Conservation (phyloP, 176 grass and related monocot species). For the Oryza meridionalis region DNA sequence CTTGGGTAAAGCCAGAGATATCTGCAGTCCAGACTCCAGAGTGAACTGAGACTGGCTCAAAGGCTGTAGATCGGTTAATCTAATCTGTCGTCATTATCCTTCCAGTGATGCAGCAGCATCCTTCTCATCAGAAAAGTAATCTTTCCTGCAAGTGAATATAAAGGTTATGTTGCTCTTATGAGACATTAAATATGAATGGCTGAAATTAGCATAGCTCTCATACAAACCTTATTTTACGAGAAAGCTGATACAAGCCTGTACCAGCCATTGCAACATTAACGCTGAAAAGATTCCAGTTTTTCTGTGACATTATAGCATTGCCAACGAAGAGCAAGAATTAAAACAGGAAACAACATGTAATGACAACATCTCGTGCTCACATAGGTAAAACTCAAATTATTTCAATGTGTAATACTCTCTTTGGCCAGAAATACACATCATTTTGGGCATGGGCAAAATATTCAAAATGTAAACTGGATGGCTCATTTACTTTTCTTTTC, state of each 20-base stretch:
- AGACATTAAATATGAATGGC: constrained; percentile 7
- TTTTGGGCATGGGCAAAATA: not conserved
- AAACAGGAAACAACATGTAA: not conserved
- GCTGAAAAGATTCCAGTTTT: constrained; percentile 83
- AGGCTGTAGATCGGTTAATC: not conserved
- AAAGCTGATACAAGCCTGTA: constrained; percentile 81
- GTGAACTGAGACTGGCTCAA: not conserved
- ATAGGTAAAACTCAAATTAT: not conserved
- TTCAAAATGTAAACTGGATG: not conserved
- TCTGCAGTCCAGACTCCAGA: not conserved
- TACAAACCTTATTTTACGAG: constrained; percentile 77
- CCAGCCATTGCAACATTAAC: constrained; percentile 80
- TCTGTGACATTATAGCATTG: constrained; percentile 47
- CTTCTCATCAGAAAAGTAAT: constrained; percentile 65
- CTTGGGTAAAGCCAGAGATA: not conserved
- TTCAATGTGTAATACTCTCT: not conserved
- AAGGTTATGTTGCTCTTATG: not conserved
- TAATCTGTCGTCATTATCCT: constrained; percentile 43
- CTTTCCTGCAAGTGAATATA: constrained; percentile 55
- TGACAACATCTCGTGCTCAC: not conserved
- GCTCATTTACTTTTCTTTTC: too few relatives aligned
- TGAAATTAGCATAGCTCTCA: constrained; percentile 3
- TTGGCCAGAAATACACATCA: not conserved
- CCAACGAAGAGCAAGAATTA: constrained; percentile 18
- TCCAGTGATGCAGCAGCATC: constrained; percentile 40